Evolutionary conservation across 2,329 filamentous ascomycete species (phyloP), one percentile per base, ranked within the genome.

Genomic region (Achaetomium macrosporum): DNA sequence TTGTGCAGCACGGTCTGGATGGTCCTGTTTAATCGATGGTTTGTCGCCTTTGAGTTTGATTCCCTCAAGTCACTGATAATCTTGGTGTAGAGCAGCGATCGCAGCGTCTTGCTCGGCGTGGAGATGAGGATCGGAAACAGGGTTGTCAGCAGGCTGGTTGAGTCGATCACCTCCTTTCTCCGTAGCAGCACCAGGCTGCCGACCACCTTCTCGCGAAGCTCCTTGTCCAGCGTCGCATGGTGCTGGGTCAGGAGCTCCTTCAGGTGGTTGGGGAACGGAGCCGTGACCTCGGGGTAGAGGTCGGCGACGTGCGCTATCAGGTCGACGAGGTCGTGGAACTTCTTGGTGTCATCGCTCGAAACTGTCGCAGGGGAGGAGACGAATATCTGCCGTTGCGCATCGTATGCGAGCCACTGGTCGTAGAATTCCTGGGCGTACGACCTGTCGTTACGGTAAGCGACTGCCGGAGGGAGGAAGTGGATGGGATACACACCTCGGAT

Each of bases 1-100:
- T 96, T 96, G 75, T 90, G 95, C 29, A 97, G 81, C 12, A 95
- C 89, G 3, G 88, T 95, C 70, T 99, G 93, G 55, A 97, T 87
- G 3, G 88, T 93, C 49, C 88, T 83, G 71, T 99, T 99, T 49
- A 99, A 81, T 52, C 85, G 88, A 73, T 99, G 93, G 65, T 99
- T 96, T 51, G 83, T 92, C 10, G 84, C 73, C 71, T 93, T 96
- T 1, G 84, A 80, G 71, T 99, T 99, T 0, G 89, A 86, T 47
- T 88, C 86, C 55, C 92, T 84, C 63, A 99, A 76, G 67, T 99
- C 93, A 60, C 88, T 91, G 33, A 97, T 76, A 56, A 97, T 96
- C 70, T 96, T 96, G 62, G 73, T 84, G 79, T 78, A 93, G 81
- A 97, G 77, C 12, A 96, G 76, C 37, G 84, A 81, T 43, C 93